Conservation (phyloP, 177 flowering plant genomes). For the Tripterygium wilfordii region DNA sequence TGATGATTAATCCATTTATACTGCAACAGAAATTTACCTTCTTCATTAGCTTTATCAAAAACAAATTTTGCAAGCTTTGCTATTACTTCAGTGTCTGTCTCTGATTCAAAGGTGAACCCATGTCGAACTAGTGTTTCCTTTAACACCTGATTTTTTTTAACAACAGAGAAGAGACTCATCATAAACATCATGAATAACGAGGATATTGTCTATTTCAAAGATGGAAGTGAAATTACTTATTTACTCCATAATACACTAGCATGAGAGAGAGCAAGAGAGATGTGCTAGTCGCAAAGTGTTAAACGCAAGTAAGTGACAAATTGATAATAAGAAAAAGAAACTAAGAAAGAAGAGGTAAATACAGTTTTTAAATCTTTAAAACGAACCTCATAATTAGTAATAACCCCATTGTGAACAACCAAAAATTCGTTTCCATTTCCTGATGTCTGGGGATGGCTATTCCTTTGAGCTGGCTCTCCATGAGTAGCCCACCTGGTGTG, state of each 20-base stretch:
- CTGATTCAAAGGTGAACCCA: slow-evolving; percentile 92
- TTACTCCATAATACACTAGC: too few relatives aligned
- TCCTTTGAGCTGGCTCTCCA: slow-evolving; percentile 95
- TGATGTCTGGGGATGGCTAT: slow-evolving; percentile 94
- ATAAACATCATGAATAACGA: neutral
- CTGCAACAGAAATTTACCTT: slow-evolving; percentile 31
- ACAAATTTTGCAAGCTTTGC: slow-evolving; percentile 98
- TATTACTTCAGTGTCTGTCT: slow-evolving; percentile 97
- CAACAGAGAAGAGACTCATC: neutral
- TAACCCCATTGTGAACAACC: slow-evolving; percentile 94
- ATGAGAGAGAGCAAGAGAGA: too few relatives aligned
- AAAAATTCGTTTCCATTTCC: slow-evolving; percentile 78
- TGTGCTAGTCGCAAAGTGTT: too few relatives aligned
- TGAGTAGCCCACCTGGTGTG: slow-evolving; percentile 99
- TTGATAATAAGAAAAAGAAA: too few relatives aligned
- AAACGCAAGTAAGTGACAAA: too few relatives aligned
- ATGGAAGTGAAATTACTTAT: neutral
- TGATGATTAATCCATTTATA: neutral
- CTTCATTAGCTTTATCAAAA: slow-evolving; percentile 84
- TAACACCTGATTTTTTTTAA: slow-evolving; percentile 48
- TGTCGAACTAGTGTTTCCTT: slow-evolving; percentile 84
- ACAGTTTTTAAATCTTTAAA: neutral
- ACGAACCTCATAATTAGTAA: slow-evolving; percentile 87
- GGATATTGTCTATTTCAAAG: neutral
- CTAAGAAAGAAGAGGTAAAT: neutral